A percentile compares a stretch with the other conserved stretches of the same genome.
Conservation (phyloP, 495 filamentous ascomycete genomes). For the Penicillium antarcticum region DNA sequence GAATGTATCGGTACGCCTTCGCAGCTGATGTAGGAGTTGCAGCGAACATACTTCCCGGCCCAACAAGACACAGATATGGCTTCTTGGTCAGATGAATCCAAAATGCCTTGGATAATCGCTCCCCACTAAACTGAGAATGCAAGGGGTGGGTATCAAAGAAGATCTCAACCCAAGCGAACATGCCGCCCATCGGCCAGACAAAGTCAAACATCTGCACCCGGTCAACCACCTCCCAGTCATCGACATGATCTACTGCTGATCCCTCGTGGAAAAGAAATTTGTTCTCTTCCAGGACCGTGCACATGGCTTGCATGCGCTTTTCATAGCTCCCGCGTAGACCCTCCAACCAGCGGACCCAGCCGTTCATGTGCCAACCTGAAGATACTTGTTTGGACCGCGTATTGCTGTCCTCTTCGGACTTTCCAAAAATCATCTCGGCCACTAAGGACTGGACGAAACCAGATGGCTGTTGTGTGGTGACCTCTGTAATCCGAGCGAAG, state of each 20-base stretch:
- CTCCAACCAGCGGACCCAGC: conserved; percentile 87
- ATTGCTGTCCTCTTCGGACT: conserved; percentile 37
- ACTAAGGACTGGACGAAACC: conserved; percentile 86
- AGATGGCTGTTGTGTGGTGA: conserved; percentile 75
- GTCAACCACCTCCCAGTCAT: conserved; percentile 66
- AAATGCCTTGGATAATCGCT: conserved; percentile 55
- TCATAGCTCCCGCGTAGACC: conserved; percentile 81
- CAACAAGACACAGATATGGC: conserved; percentile 62
- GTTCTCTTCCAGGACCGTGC: conserved; percentile 61
- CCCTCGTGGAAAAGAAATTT: conserved; percentile 51
- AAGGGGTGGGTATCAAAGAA: conserved; percentile 71
- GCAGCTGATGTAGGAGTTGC: conserved; percentile 49
- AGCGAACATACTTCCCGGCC: conserved; percentile 69
- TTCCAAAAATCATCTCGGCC: conserved; percentile 71
- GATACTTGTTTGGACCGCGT: conserved; percentile 27
- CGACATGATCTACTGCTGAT: conserved; percentile 32
- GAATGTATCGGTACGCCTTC: conserved; percentile 61
- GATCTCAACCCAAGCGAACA: conserved; percentile 85
- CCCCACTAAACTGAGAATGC: conserved; percentile 36
- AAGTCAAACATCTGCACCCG: conserved; percentile 71
- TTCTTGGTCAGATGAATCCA: conserved; percentile 70
- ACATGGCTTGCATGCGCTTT: conserved; percentile 75
- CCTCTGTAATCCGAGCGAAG: conserved; percentile 66
- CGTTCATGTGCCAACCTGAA: conserved; percentile 72
- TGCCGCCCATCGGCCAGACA: conserved; percentile 77